phyloP scores from a whole-genome alignment of 1,284 basidiomycete species.

The Limonomyces culmigenus region DNA sequence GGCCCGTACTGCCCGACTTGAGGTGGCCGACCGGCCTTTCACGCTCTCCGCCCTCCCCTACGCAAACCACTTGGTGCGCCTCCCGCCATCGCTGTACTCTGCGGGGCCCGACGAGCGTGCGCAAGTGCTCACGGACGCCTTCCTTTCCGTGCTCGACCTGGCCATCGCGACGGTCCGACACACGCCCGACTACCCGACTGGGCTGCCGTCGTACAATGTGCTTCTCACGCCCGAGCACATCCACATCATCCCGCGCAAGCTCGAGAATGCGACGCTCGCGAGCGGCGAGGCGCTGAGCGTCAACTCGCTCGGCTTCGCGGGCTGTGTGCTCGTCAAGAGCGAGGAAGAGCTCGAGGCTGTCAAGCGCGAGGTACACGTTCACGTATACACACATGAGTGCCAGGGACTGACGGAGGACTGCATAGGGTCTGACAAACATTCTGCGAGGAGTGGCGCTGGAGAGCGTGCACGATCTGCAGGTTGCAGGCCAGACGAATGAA shows the following conservation, averaged over 20 bases:
- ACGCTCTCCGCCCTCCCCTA: slow-evolving; percentile 52
- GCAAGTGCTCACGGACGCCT: slow-evolving; percentile 38
- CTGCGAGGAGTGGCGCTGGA: slow-evolving; percentile 41
- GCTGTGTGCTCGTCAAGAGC: slow-evolving; percentile 71
- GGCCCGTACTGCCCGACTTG: slow-evolving; percentile 37
- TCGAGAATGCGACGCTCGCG: slow-evolving; percentile 32
- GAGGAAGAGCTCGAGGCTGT: slow-evolving; percentile 50
- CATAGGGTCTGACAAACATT: slow-evolving; percentile 26
- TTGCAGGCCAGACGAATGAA: too few relatives aligned
- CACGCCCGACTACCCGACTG: slow-evolving; percentile 37
- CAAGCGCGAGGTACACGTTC: slow-evolving; percentile 33
- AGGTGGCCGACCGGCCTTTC: slow-evolving; percentile 55
- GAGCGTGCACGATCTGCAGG: slow-evolving; percentile 45
- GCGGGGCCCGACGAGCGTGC: slow-evolving; percentile 32
- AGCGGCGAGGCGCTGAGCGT: slow-evolving; percentile 45
- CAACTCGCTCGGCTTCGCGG: slow-evolving; percentile 78
- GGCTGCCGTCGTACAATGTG: slow-evolving; percentile 66
- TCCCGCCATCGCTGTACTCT: slow-evolving; percentile 27
- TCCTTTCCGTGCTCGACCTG: slow-evolving; percentile 65
- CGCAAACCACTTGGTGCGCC: slow-evolving; percentile 61
- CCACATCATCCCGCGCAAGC: slow-evolving; percentile 61
- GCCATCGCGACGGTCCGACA: slow-evolving; percentile 61
- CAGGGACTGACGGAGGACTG: not conserved
- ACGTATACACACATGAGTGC: not conserved
- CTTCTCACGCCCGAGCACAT: slow-evolving; percentile 72